A percentile compares a stretch with the other conserved stretches of the same genome.
Evolutionary conservation across 306 rosid genomes (phyloP).

Genomic region (Parietaria judaica): DNA sequence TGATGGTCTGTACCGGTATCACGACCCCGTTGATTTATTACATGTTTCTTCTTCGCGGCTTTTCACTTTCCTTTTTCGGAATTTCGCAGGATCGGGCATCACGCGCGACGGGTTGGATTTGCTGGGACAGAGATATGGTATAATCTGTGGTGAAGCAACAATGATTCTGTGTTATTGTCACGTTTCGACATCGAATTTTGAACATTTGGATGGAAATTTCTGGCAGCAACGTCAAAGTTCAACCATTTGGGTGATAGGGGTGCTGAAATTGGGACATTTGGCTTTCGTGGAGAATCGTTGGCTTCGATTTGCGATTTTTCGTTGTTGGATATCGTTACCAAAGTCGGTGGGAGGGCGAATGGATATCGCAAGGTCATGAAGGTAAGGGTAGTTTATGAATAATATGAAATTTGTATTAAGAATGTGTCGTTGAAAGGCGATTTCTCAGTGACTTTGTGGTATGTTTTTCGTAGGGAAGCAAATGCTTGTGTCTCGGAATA

Average conservation of each 20-base stretch:
- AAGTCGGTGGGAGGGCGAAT: slow-evolving; percentile 78
- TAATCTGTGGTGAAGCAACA: background rate
- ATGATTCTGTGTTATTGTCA: background rate
- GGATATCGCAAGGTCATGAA: slow-evolving; percentile 82
- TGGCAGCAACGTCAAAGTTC: slow-evolving; percentile 77
- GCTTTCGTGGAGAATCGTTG: slow-evolving; percentile 87
- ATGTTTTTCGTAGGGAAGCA: slow-evolving; percentile 60
- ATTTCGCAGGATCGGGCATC: slow-evolving; percentile 63
- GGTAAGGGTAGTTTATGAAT: slow-evolving; percentile 29
- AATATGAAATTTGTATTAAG: slow-evolving; percentile 11
- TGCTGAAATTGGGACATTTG: slow-evolving; percentile 47
- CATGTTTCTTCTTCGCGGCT: slow-evolving; percentile 3
- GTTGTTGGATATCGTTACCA: slow-evolving; percentile 71
- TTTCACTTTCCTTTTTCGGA: background rate
- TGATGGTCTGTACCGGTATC: slow-evolving; percentile 43
- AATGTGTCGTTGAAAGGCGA: slow-evolving; percentile 12
- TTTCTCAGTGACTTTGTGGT: slow-evolving; percentile 15
- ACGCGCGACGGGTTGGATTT: slow-evolving; percentile 72
- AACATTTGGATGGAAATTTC: background rate
- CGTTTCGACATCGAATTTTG: background rate
- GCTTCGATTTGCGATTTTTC: slow-evolving; percentile 89
- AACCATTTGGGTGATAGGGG: slow-evolving; percentile 40
- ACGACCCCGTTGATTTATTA: too few species aligned
- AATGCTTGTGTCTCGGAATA: slow-evolving; percentile 73
- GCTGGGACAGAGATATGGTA: slow-evolving; percentile 88